A percentile compares a stretch with the other conserved stretches of the same genome.
Evolutionary conservation across 2,329 filamentous ascomycete genomes (phyloP).

Genomic region (Lecanosticta acicola): DNA sequence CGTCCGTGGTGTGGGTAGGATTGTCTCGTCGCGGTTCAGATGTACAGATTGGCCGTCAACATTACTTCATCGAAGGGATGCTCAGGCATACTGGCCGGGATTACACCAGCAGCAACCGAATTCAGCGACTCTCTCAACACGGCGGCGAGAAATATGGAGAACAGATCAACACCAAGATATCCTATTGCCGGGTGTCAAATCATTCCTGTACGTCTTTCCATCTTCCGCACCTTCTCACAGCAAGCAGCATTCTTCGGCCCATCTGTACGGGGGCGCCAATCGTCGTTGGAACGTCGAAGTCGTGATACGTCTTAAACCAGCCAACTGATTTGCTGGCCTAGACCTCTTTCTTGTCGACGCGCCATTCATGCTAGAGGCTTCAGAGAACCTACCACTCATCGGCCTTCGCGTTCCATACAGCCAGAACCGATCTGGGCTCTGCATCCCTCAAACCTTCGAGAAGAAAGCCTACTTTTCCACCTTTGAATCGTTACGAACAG

Average conservation of each 20-base stretch:
- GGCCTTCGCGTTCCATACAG: neutral
- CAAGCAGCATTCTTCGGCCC: neutral
- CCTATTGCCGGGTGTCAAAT: constrained; percentile 2
- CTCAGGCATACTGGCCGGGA: neutral
- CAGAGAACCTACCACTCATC: neutral
- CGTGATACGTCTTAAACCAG: no score
- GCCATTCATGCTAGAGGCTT: neutral
- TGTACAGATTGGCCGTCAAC: neutral
- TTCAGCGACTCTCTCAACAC: neutral
- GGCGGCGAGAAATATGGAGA: neutral
- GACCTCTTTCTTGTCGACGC: constrained; percentile 6
- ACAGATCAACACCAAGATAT: constrained; percentile 2
- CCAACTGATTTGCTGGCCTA: no score
- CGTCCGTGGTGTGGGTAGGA: neutral
- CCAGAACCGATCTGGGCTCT: neutral
- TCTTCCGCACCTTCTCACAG: neutral
- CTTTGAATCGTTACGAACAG: constrained; percentile 1
- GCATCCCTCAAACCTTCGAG: neutral
- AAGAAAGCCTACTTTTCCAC: neutral
- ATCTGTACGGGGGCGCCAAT: no score
- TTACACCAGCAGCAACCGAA: neutral
- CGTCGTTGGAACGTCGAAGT: no score
- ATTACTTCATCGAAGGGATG: neutral
- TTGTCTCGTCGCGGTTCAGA: neutral
- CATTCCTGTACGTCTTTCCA: neutral